Percentiles rank a stretch among this genome's conserved stretches.
phyloP scores from a whole-genome alignment of 768 basidiomycete genomes.

The Suillus subaureus region DNA sequence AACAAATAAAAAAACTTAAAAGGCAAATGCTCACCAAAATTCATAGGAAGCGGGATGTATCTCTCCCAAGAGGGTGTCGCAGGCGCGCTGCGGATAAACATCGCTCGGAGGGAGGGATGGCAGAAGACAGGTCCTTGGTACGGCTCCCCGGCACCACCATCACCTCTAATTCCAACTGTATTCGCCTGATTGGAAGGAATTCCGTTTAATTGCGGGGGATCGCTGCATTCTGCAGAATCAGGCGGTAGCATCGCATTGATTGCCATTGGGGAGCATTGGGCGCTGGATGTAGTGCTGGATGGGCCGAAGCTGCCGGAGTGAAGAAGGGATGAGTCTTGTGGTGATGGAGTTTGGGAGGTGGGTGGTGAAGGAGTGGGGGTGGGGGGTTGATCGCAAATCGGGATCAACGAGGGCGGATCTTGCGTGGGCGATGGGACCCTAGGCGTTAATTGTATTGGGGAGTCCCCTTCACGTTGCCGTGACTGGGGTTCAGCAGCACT shows the following conservation, averaged over 20 bases:
- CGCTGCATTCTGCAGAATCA: constrained; percentile 20
- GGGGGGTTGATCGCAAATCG: constrained; percentile 19
- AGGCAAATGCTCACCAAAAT: not conserved
- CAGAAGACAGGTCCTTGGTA: constrained; percentile 7
- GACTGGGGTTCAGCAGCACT: not conserved
- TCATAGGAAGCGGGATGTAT: constrained; percentile 5
- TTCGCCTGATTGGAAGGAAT: constrained; percentile 2
- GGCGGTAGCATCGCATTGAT: constrained; percentile 24
- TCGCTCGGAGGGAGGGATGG: constrained; percentile 4
- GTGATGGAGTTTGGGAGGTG: constrained; percentile 30
- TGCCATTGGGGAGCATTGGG: constrained; percentile 27
- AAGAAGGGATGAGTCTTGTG: constrained; percentile 25
- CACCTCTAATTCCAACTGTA: constrained; percentile 7
- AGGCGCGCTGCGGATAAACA: constrained; percentile 7
- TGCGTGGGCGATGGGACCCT: constrained; percentile 4
- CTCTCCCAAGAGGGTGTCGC: constrained; percentile 9
- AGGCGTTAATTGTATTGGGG: not conserved
- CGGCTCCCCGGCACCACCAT: constrained; percentile 4
- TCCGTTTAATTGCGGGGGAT: constrained; percentile 14
- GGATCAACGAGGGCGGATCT: constrained; percentile 7
- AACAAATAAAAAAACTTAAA: not conserved
- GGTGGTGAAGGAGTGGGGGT: constrained; percentile 31
- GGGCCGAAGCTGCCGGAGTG: constrained; percentile 6
- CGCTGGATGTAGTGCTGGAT: constrained; percentile 11
- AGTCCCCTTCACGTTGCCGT: constrained; percentile 1